A percentile compares a stretch with the other conserved stretches of the same genome.
Conservation (phyloP, 2,329 filamentous ascomycete genomes). For the Apiospora saccharicola region DNA sequence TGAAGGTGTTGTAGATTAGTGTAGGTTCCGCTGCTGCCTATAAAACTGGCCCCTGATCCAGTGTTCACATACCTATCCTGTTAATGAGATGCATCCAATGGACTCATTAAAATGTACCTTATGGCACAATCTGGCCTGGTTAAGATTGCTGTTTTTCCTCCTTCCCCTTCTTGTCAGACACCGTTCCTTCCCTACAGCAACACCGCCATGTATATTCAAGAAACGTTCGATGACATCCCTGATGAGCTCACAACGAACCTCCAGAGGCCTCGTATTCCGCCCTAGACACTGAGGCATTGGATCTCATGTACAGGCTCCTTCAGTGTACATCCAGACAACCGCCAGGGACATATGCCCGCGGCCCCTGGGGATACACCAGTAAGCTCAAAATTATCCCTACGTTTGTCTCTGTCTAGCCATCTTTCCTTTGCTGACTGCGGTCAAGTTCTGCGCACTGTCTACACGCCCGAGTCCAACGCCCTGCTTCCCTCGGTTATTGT, state of each 20-base stretch:
- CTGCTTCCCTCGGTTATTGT: background rate
- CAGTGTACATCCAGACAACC: background rate
- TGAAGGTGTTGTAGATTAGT: too few relatives aligned
- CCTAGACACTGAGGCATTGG: background rate
- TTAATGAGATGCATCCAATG: too few relatives aligned
- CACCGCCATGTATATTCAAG: background rate
- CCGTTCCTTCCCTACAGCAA: background rate
- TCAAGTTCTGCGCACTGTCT: background rate
- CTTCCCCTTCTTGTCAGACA: conserved; percentile 21
- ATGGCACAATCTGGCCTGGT: too few relatives aligned
- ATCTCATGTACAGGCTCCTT: background rate
- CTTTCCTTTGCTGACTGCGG: background rate
- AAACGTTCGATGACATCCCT: background rate
- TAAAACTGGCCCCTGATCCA: too few relatives aligned
- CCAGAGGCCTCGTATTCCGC: background rate
- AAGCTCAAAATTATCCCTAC: too few relatives aligned
- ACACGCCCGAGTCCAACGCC: background rate
- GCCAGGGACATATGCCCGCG: background rate
- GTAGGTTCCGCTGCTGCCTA: too few relatives aligned
- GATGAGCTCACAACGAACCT: background rate
- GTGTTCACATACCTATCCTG: too few relatives aligned
- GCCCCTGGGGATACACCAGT: background rate
- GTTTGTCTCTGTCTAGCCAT: too few relatives aligned
- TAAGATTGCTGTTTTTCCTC: too few relatives aligned
- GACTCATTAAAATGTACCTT: too few relatives aligned